These are phyloP conservation scores for Trichoderma aggressivum DNA, from an alignment of 2,329 filamentous ascomycete genomes.

Conservation along the genomic window DNA sequence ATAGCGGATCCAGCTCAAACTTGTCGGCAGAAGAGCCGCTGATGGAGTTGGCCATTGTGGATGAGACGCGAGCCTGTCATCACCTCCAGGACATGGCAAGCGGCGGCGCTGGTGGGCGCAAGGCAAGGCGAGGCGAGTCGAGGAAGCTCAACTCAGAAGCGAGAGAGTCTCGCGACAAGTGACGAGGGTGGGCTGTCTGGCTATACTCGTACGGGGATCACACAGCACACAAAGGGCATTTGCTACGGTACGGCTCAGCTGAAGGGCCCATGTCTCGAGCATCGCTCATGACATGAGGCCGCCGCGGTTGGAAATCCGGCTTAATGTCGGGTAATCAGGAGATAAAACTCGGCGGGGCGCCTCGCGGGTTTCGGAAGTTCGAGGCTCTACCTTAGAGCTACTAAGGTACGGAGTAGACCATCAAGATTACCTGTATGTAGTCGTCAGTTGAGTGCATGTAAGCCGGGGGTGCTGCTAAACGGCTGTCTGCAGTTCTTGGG, in stretches of 20 bases:
- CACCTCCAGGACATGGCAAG: conserved; percentile 1
- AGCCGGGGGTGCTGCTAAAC: not conserved
- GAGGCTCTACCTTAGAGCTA: too few species aligned
- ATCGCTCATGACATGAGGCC: not conserved
- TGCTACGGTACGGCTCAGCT: not conserved
- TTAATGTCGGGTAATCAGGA: conserved; percentile 10
- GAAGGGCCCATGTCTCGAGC: not conserved
- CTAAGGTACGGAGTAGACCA: not conserved
- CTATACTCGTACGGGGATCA: not conserved
- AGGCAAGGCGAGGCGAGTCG: not conserved
- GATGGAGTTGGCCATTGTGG: conserved; percentile 26
- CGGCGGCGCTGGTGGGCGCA: conserved; percentile 1
- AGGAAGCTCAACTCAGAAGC: not conserved
- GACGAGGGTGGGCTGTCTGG: not conserved
- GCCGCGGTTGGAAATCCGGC: conserved; percentile 15
- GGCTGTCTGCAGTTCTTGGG: not conserved
- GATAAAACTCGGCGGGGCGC: not conserved
- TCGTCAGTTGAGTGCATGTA: too few species aligned
- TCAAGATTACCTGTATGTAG: not conserved
- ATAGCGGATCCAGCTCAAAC: conserved; percentile 55
- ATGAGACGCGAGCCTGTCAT: conserved; percentile 13
- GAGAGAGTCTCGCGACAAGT: not conserved
- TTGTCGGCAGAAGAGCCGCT: conserved; percentile 31
- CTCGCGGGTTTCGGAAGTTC: not conserved
- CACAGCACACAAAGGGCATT: not conserved